Evolutionary conservation across 2,329 filamentous ascomycete genomes (phyloP).

Genomic region (Aspergillus vadensis): DNA sequence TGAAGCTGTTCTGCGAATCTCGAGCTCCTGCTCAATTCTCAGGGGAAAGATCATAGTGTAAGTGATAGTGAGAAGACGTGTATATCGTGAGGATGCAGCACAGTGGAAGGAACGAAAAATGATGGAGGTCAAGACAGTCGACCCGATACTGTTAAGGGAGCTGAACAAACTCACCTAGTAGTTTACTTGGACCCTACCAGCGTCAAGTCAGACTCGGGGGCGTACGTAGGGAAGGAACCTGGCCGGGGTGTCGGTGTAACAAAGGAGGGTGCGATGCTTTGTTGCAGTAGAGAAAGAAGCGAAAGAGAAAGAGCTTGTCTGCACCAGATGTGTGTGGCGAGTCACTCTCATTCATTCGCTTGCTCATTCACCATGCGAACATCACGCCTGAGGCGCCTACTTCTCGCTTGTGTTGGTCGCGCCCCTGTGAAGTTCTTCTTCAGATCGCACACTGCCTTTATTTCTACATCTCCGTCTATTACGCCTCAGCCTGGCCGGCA

Average conservation of each 20-base stretch:
- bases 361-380: not conserved
- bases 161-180: not conserved
- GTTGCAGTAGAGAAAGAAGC: not conserved
- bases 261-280: not conserved
- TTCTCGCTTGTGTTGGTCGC: not conserved
- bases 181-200: not conserved
- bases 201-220: not conserved
- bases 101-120: not conserved
- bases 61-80: not conserved
- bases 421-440: not conserved
- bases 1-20: not conserved
- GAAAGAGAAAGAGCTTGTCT: slow-evolving; percentile 1
- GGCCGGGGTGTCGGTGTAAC: not conserved
- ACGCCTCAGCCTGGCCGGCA: not conserved
- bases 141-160: not conserved
- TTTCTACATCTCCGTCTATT: not conserved
- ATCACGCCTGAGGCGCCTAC: not conserved
- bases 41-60: not conserved
- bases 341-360: not conserved
- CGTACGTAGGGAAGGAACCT: slow-evolving; percentile 3
- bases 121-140: not conserved
- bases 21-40: not conserved
- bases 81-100: not conserved
- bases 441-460: not conserved
- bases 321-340: not conserved